These are phyloP conservation scores for Lasiosphaeriaceae sp. DNA, from an alignment of 495 filamentous ascomycete species.

Conservation along the genomic window DNA sequence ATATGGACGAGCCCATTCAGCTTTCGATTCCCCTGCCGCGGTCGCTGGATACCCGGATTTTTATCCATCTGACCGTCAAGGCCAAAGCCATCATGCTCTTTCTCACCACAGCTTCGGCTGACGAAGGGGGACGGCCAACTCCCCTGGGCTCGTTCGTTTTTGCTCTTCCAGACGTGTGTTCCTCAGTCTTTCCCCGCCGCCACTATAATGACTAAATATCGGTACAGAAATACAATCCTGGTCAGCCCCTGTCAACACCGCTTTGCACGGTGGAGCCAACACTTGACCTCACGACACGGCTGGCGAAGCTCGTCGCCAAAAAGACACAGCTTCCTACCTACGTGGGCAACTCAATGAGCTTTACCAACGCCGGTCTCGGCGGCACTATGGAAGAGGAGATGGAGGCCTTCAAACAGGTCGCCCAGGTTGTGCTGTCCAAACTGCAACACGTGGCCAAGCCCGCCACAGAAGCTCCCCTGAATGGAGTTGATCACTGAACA, in stretches of 20 bases:
- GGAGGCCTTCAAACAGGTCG: constrained; percentile 73
- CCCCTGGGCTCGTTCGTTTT: constrained; percentile 84
- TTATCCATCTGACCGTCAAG: constrained; percentile 70
- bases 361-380: constrained; percentile 63
- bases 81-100: constrained; percentile 67
- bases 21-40: constrained; percentile 75
- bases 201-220: constrained; percentile 5
- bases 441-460: constrained; percentile 33
- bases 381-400: constrained; percentile 89
- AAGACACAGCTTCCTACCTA: constrained; percentile 70
- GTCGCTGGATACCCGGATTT: constrained; percentile 71
- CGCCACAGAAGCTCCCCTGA: constrained; percentile 1
- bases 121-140: constrained; percentile 48
- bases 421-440: constrained; percentile 62
- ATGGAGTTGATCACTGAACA: constrained; percentile 11
- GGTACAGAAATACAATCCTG: constrained; percentile 50
- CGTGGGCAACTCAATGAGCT: constrained; percentile 73
- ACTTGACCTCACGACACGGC: constrained; percentile 77
- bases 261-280: constrained; percentile 71
- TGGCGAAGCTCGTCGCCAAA: constrained; percentile 77
- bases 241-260: constrained; percentile 68
- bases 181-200: neutral
- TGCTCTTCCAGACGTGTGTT: constrained; percentile 78
- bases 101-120: constrained; percentile 65
- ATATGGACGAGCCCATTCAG: constrained; percentile 46